A percentile compares a stretch with the other conserved stretches of the same genome.
These are phyloP conservation scores for Penicillium sumatraense DNA, from an alignment of 2,329 filamentous ascomycete species.

Conservation along the genomic window DNA sequence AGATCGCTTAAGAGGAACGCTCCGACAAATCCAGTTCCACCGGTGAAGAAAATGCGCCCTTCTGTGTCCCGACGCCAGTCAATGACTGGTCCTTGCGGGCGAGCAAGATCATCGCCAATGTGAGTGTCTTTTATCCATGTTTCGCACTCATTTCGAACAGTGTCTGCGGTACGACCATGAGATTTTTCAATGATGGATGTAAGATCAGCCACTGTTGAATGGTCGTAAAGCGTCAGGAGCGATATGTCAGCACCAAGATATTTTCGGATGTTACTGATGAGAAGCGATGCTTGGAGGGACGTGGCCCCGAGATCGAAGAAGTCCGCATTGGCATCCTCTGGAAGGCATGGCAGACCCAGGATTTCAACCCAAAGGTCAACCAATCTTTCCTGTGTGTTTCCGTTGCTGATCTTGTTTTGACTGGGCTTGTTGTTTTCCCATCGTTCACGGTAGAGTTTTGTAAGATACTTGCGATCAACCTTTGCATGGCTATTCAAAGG, in stretches of 20 bases:
- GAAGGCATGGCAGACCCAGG: neutral
- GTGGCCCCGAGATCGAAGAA: slow-evolving; percentile 28
- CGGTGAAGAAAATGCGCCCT: slow-evolving; percentile 70
- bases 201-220: slow-evolving; percentile 18
- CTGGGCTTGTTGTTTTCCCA: neutral
- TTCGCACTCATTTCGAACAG: slow-evolving; percentile 15
- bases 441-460: slow-evolving; percentile 10
- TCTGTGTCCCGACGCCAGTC: slow-evolving; percentile 27
- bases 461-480: slow-evolving; percentile 45
- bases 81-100: neutral
- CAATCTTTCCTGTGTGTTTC: neutral
- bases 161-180: neutral
- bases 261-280: slow-evolving; percentile 23
- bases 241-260: slow-evolving; percentile 19
- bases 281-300: slow-evolving; percentile 23
- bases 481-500: slow-evolving; percentile 76
- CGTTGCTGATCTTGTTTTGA: neutral
- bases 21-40: slow-evolving; percentile 73
- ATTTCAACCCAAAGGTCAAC: slow-evolving; percentile 12
- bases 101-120: slow-evolving; percentile 13
- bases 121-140: slow-evolving; percentile 24
- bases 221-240: slow-evolving; percentile 25
- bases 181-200: slow-evolving; percentile 8
- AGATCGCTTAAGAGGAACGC: slow-evolving; percentile 71
- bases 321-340: slow-evolving; percentile 4